Percentiles rank a stretch among this genome's conserved stretches.
Evolutionary conservation across 78 protist genomes (phyloP).

Genomic region (Isochrysis galbana): DNA sequence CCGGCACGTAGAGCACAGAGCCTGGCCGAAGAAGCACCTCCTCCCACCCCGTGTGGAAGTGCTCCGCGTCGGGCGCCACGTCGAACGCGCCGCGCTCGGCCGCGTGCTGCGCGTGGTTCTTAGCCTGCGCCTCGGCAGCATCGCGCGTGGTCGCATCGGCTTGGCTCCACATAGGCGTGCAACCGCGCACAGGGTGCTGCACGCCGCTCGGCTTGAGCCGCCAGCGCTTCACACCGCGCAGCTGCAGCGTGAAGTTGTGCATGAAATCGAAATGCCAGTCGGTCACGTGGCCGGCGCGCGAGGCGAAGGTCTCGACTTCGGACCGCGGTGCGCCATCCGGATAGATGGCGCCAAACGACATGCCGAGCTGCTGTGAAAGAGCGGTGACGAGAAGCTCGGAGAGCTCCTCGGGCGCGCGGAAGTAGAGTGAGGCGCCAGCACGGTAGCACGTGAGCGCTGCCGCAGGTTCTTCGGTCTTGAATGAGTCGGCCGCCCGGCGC

Average conservation of each 20-base stretch:
- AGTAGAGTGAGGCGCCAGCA: slow-evolving; percentile 38
- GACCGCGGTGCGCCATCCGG: slow-evolving; percentile 9
- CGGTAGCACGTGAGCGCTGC: slow-evolving; percentile 12
- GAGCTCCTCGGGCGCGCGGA: slow-evolving; percentile 29
- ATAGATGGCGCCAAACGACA: slow-evolving; percentile 1
- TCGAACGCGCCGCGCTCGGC: not conserved
- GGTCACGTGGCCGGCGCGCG: slow-evolving; percentile 40
- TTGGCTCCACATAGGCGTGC: slow-evolving; percentile 32
- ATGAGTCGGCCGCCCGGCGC: not conserved
- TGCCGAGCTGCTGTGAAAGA: not conserved
- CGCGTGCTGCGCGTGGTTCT: slow-evolving; percentile 24
- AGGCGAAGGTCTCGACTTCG: slow-evolving; percentile 40
- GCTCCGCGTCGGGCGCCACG: not conserved
- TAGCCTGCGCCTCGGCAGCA: slow-evolving; percentile 12
- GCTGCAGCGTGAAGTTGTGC: slow-evolving; percentile 50
- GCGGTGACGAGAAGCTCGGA: slow-evolving; percentile 6
- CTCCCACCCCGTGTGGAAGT: not conserved
- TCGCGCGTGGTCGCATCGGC: not conserved
- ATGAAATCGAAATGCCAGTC: slow-evolving; percentile 40
- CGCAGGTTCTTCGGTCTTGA: not conserved
- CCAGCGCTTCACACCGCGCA: slow-evolving; percentile 38
- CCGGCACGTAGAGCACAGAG: slow-evolving; percentile 31
- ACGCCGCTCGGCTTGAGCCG: not conserved
- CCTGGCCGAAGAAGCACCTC: slow-evolving; percentile 19
- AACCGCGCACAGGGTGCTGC: slow-evolving; percentile 30